A percentile compares a stretch with the other conserved stretches of the same genome.
Evolutionary conservation across 345 rosid species (phyloP).

Genomic region (Noccaea caerulescens): DNA sequence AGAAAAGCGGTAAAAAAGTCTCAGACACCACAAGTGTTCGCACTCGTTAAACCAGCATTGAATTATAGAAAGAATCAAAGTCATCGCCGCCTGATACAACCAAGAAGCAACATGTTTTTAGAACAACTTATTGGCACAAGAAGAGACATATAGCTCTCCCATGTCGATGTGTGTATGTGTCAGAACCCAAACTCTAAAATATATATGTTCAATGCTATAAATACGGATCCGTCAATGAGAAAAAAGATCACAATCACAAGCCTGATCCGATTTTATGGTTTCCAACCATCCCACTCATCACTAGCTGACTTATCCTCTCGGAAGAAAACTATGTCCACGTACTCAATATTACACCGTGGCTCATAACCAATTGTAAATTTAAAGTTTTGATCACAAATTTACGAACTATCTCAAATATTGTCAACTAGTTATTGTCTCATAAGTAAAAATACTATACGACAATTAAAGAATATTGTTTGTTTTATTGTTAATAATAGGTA

Average conservation of each 20-base stretch:
- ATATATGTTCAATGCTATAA: not conserved
- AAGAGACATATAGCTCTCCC: not conserved
- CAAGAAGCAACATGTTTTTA: not conserved
- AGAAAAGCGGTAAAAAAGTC: not conserved
- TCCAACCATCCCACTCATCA: not conserved
- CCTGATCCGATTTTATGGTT: constrained; percentile 2
- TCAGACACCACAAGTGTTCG: not conserved
- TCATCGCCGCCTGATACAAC: not conserved
- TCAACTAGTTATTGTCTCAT: too few species aligned
- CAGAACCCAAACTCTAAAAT: not conserved
- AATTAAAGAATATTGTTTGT: not conserved
- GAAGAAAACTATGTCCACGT: too few species aligned
- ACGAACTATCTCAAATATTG: too few species aligned
- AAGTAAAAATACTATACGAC: not conserved
- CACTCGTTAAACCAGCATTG: too few species aligned
- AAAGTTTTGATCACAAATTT: too few species aligned
- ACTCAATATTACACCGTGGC: too few species aligned
- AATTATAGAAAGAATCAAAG: too few species aligned
- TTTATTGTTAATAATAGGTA: not conserved
- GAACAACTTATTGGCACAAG: not conserved
- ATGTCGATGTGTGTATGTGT: not conserved
- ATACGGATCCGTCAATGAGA: not conserved
- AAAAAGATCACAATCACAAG: not conserved
- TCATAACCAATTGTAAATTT: too few species aligned
- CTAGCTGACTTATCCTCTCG: too few species aligned